Conservation (phyloP, 208 protist genomes). For the Crithidia expoeki region DNA sequence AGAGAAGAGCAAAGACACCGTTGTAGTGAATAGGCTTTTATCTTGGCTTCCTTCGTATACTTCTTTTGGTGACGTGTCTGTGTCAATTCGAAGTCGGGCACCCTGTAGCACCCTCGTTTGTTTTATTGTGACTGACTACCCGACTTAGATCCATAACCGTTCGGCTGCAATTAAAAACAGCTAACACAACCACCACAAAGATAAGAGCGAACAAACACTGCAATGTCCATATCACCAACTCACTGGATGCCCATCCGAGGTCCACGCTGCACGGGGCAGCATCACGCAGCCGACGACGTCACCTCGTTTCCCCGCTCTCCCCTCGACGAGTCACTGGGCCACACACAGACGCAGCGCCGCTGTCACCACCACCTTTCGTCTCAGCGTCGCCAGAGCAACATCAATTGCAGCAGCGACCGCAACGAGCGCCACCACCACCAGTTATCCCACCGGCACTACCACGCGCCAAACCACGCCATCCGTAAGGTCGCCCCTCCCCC, state of each 20-base stretch:
- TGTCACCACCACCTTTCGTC: neutral
- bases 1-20: too few relatives aligned
- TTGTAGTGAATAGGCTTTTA: too few relatives aligned
- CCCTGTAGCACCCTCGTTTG: too few relatives aligned
- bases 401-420: neutral
- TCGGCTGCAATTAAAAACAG: too few relatives aligned
- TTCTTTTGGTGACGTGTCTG: too few relatives aligned
- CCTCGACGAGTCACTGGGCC: neutral
- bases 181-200: neutral
- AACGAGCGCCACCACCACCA: neutral
- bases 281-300: neutral
- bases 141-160: too few relatives aligned
- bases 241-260: conserved; percentile 15
- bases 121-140: too few relatives aligned
- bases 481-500: conserved; percentile 4
- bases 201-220: neutral
- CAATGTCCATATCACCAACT: conserved; percentile 11
- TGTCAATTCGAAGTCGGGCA: too few relatives aligned
- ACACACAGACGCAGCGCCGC: neutral
- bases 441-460: neutral
- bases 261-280: neutral
- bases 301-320: neutral
- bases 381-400: neutral
- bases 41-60: too few relatives aligned
- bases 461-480: neutral